Evolutionary conservation across 352 stramenopile species (phyloP), one percentile per base, ranked within the genome.

Genomic region (Halophytophthora polymorphica): DNA sequence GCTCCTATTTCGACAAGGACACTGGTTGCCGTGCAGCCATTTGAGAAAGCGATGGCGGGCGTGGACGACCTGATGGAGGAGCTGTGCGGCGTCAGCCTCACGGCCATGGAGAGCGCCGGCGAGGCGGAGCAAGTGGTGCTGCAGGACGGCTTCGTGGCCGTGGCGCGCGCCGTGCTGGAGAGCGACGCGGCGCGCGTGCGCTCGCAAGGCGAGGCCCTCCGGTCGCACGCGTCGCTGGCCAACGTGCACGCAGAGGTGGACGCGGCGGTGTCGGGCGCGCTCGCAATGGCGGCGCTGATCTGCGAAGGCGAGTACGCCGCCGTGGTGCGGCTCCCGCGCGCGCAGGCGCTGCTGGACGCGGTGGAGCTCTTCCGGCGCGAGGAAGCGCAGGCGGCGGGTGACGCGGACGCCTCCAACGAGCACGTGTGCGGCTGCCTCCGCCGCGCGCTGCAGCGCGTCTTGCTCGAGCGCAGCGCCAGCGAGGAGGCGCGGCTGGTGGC

Each of bases 131-230:
- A 62, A 22, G 61, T 81, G 31, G 31, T 75, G 6, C 21, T 83
- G 6, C 43, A 73, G 28, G 62, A 77, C 11, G 41, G 50, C 1
- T 53, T 85, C 14, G 58, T 85, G 11, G 47, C 39, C 23, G 49
- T 80, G 14, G 81, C 89, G 70, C 69, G 67, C 46, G 81, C 77
- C 0, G 58, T 86, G 37, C 49, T 92, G 29, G 64, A 89, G 53
- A 86, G 71, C 19, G 58, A 82, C 34, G 50, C 58, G 5, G 45
- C 56, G 17, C 62, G 56, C 18, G 57, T 83, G 8, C 7, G 38
- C 3, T 19, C 42, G 12, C 19, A 7, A 15, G 49, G 22, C 13
- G 36, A 70, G 6, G 46, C 53, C n/a, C 51, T 76, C 4, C 42
- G 47, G 31, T 44, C 48, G 3, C 28, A 61, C 40, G 5, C 57